Percentiles rank a stretch among this genome's conserved stretches.
Conservation (phyloP, 495 filamentous ascomycete species). For the Hypoxylon rickii region DNA sequence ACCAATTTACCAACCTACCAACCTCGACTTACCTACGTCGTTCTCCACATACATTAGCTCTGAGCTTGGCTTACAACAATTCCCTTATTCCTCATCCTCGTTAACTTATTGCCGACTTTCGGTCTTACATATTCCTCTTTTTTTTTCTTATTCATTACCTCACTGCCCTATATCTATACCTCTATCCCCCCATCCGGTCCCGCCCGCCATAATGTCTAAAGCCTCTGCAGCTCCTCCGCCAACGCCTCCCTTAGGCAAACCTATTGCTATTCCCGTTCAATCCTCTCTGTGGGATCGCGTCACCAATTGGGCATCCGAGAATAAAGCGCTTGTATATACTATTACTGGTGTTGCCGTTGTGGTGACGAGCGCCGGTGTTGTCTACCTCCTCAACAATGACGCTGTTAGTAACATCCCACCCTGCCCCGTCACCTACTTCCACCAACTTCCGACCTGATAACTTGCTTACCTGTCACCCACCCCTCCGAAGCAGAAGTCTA, state of each 20-base stretch:
- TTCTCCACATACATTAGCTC: no score
- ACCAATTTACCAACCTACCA: no score
- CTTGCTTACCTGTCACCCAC: constrained; percentile 1
- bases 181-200: no score
- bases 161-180: constrained; percentile 1
- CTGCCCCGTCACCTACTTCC: no score
- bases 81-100: no score
- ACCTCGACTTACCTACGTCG: neutral
- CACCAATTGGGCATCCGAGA: constrained; percentile 89
- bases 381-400: constrained; percentile 77
- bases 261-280: constrained; percentile 47
- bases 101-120: no score
- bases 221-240: constrained; percentile 46
- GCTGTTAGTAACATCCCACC: constrained; percentile 42
- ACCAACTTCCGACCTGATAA: neutral
- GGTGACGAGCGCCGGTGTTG: constrained; percentile 83
- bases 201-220: constrained; percentile 47
- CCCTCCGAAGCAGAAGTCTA: constrained; percentile 36
- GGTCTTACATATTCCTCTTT: neutral
- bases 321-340: constrained; percentile 94
- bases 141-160: constrained; percentile 1
- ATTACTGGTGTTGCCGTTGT: constrained; percentile 92
- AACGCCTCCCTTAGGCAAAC: constrained; percentile 43
- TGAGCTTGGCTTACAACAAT: no score
- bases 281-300: constrained; percentile 86